These are phyloP conservation scores for Fusarium xyrophilum DNA, from an alignment of 2,329 filamentous ascomycete genomes.

Conservation along the genomic window DNA sequence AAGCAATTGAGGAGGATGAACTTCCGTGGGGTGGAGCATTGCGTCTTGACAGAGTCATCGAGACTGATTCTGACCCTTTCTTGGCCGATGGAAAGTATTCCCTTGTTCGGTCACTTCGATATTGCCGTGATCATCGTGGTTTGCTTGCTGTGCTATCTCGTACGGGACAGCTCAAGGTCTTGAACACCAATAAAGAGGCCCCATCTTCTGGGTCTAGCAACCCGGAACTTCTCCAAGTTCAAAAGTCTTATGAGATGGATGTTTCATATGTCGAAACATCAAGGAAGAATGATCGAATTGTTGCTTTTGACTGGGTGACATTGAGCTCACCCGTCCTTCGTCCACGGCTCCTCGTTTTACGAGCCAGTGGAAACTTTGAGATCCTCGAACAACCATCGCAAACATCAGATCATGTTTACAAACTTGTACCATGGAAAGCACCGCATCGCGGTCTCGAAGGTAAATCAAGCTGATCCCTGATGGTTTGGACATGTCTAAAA, in stretches of 20 bases:
- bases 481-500: constrained; percentile 23
- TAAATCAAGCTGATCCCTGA: constrained; percentile 37
- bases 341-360: constrained; percentile 65
- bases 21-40: constrained; percentile 69
- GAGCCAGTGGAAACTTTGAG: constrained; percentile 67
- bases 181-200: constrained; percentile 65
- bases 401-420: constrained; percentile 64
- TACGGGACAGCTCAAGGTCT: constrained; percentile 67
- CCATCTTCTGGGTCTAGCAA: constrained; percentile 54
- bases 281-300: constrained; percentile 65
- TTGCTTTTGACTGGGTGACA: constrained; percentile 73
- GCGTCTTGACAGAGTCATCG: constrained; percentile 63
- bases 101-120: constrained; percentile 67
- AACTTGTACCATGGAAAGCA: constrained; percentile 66
- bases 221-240: constrained; percentile 66
- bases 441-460: constrained; percentile 65
- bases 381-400: constrained; percentile 67
- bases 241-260: constrained; percentile 68
- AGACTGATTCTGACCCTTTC: constrained; percentile 59
- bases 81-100: constrained; percentile 63
- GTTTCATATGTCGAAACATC: constrained; percentile 60
- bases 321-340: constrained; percentile 61
- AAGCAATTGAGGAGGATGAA: constrained; percentile 66
- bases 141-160: constrained; percentile 67
- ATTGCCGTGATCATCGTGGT: constrained; percentile 67